Evolutionary conservation across 345 rosid genomes (phyloP).

Genomic region (Murraya paniculata): DNA sequence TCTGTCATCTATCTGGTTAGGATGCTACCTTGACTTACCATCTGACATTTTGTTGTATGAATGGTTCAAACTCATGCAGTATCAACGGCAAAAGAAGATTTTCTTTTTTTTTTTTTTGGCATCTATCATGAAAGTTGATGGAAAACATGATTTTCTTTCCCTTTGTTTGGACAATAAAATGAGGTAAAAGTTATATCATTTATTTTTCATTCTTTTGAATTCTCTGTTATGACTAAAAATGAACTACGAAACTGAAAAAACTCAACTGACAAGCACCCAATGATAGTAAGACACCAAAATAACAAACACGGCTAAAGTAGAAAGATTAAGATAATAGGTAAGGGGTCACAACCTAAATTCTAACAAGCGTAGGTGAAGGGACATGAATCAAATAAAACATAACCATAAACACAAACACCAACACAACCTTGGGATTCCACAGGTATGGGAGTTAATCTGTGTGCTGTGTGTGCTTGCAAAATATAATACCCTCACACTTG

Average conservation of each 20-base stretch:
- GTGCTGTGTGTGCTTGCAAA: neutral
- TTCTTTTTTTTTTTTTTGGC: no score
- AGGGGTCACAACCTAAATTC: no score
- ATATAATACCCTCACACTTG: neutral
- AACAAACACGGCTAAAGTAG: no score
- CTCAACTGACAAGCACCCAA: no score
- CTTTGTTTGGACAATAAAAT: neutral
- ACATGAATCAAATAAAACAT: no score
- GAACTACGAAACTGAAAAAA: no score
- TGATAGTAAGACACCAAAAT: no score
- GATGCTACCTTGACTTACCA: neutral
- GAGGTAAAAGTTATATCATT: neutral
- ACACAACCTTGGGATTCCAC: no score
- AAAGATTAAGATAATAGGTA: no score
- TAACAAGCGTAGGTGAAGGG: no score
- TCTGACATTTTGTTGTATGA: conserved; percentile 2
- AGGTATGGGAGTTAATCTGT: neutral
- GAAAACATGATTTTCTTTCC: neutral
- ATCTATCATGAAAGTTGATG: neutral
- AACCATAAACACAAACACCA: no score
- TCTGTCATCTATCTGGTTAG: conserved; percentile 47
- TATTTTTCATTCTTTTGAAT: neutral
- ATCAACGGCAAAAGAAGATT: neutral
- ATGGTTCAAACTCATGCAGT: neutral
- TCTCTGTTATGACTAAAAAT: no score